These are phyloP conservation scores for Cutaneotrichosporon daszewskae DNA, from an alignment of 1,284 basidiomycete genomes.

Conservation along the genomic window DNA sequence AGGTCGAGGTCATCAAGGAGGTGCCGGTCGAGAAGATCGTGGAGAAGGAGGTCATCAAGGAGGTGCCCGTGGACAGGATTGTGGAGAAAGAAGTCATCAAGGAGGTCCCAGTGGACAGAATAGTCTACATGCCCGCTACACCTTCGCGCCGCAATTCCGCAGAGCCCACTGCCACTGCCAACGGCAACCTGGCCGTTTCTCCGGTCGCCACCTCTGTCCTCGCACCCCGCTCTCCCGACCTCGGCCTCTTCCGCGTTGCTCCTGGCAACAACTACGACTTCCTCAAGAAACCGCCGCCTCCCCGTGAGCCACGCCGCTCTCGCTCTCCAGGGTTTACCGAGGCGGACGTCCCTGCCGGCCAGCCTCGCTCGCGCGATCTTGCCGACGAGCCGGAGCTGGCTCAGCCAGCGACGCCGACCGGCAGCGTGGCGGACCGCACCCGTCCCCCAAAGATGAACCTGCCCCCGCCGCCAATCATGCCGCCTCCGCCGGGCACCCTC, in stretches of 20 bases:
- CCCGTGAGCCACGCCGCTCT: constrained; percentile 6
- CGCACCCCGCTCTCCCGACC: constrained; percentile 24
- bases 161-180: constrained; percentile 22
- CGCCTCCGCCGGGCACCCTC: constrained; percentile 59
- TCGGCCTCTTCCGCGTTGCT: constrained; percentile 42
- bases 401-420: constrained; percentile 21
- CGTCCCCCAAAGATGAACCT: constrained; percentile 77
- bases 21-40: constrained; percentile 43
- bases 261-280: constrained; percentile 46
- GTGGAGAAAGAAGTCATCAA: constrained; percentile 46
- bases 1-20: constrained; percentile 46
- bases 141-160: constrained; percentile 4
- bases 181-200: constrained; percentile 17
- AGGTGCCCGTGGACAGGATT: constrained; percentile 34
- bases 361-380: constrained; percentile 23
- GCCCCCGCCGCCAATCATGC: constrained; percentile 73
- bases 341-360: constrained; percentile 16
- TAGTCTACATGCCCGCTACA: constrained; percentile 25
- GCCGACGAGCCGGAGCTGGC: neutral
- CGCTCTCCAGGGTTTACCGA: constrained; percentile 10
- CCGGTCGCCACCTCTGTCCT: constrained; percentile 1
- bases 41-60: constrained; percentile 28
- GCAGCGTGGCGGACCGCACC: constrained; percentile 60
- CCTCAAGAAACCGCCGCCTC: constrained; percentile 44
- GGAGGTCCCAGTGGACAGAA: constrained; percentile 44